Evolutionary conservation across 768 basidiomycete genomes (phyloP).

Genomic region (Suillus placidus): DNA sequence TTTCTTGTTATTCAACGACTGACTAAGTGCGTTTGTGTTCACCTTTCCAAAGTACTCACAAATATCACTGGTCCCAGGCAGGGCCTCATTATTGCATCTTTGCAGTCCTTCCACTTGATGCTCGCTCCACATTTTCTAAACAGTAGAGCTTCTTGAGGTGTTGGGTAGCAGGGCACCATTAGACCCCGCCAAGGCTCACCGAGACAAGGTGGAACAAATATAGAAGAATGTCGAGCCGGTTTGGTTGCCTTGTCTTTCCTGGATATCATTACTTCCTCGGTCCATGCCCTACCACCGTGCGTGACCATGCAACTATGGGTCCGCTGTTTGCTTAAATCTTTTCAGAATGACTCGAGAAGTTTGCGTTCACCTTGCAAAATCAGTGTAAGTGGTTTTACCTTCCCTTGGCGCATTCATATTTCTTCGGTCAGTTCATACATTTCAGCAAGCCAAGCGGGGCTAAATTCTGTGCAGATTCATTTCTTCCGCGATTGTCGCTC

Average conservation of each 20-base stretch:
- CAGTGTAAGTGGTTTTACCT: constrained; percentile 60
- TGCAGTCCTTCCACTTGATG: too few species aligned
- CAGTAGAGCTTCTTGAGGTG: too few species aligned
- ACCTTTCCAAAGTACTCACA: too few species aligned
- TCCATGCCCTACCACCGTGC: constrained; percentile 73
- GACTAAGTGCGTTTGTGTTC: too few species aligned
- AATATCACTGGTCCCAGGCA: too few species aligned
- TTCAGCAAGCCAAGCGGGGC: background rate
- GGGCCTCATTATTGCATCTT: too few species aligned
- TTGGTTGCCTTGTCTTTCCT: constrained; percentile 79
- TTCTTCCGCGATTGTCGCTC: constrained; percentile 86
- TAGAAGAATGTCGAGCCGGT: constrained; percentile 67
- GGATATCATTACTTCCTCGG: constrained; percentile 70
- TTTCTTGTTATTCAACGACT: too few species aligned
- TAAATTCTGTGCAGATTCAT: constrained; percentile 65
- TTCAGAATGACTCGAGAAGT: constrained; percentile 84
- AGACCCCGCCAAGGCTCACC: constrained; percentile 63
- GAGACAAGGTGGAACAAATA: constrained; percentile 69
- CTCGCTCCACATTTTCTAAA: too few species aligned
- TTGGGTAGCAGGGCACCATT: too few species aligned
- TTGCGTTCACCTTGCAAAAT: constrained; percentile 75
- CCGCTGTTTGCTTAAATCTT: constrained; percentile 3
- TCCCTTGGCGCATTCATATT: constrained; percentile 90
- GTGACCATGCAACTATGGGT: constrained; percentile 29
- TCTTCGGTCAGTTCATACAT: constrained; percentile 56